These are phyloP conservation scores for Ustilago trichophora DNA, from an alignment of 1,284 basidiomycete genomes.

Conservation along the genomic window DNA sequence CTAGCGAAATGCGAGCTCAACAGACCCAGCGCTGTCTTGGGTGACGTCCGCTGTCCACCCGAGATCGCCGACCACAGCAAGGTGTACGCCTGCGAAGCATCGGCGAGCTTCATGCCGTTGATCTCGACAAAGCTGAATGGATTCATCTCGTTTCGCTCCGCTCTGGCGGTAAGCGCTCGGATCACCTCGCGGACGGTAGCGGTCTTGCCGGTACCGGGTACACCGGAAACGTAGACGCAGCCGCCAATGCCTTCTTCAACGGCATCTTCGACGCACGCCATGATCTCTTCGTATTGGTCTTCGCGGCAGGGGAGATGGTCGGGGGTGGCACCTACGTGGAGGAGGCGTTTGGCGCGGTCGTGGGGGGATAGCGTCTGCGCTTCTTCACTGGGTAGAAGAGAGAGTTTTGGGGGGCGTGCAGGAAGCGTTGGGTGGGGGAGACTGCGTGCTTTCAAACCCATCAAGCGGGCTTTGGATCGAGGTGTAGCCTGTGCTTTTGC, in stretches of 20 bases:
- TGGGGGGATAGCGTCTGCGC: constrained; percentile 45
- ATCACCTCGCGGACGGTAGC: constrained; percentile 92
- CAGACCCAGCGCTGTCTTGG: constrained; percentile 53
- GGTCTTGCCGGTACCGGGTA: constrained; percentile 88
- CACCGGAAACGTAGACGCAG: constrained; percentile 95
- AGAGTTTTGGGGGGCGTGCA: constrained; percentile 48
- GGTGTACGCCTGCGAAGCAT: constrained; percentile 61
- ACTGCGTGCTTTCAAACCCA: constrained; percentile 34
- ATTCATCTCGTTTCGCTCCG: constrained; percentile 77
- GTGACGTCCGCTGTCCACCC: constrained; percentile 48
- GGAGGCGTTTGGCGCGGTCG: constrained; percentile 68
- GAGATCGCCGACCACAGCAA: constrained; percentile 59
- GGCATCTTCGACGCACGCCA: constrained; percentile 82
- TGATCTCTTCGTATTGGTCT: constrained; percentile 81
- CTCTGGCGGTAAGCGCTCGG: constrained; percentile 69
- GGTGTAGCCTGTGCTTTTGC: constrained; percentile 44
- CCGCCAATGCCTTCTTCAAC: constrained; percentile 92
- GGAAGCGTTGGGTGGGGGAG: constrained; percentile 50
- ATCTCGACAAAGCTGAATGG: constrained; percentile 98
- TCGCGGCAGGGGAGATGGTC: constrained; percentile 89
- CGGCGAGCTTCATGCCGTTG: constrained; percentile 80
- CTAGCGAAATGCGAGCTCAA: constrained; percentile 53
- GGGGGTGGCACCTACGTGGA: constrained; percentile 93
- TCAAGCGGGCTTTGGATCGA: constrained; percentile 38
- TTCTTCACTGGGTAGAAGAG: constrained; percentile 32